phyloP scores from a whole-genome alignment of 2,329 filamentous ascomycete species.

The Sarocladium oryzae region DNA sequence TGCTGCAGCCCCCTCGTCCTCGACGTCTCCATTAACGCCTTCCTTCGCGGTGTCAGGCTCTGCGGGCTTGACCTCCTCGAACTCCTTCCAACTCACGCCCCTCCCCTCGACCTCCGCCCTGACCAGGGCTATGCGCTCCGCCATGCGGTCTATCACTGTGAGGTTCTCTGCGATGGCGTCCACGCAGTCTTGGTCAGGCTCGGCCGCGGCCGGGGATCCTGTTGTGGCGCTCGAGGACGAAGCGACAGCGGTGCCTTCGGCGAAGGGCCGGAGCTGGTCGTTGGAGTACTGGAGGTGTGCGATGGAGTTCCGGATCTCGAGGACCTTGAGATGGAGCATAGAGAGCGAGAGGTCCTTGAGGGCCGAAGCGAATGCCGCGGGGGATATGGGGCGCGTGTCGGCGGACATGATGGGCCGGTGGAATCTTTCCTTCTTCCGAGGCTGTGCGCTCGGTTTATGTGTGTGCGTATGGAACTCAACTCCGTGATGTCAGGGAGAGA shows the following conservation, averaged over 20 bases:
- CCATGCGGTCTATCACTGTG: constrained; percentile 60
- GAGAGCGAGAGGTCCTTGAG: constrained; percentile 60
- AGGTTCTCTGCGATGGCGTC: constrained; percentile 71
- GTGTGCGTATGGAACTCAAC: too few species aligned
- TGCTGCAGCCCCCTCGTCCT: not conserved
- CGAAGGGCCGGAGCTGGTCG: constrained; percentile 63
- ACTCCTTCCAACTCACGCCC: constrained; percentile 51
- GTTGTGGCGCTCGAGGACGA: constrained; percentile 10
- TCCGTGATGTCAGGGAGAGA: not conserved
- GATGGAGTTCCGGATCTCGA: constrained; percentile 70
- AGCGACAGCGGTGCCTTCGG: constrained; percentile 39
- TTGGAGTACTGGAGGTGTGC: constrained; percentile 69
- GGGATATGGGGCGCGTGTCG: constrained; percentile 53
- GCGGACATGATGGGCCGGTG: constrained; percentile 54
- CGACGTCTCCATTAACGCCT: not conserved
- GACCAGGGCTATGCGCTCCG: constrained; percentile 57
- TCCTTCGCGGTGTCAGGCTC: not conserved
- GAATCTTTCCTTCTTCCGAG: not conserved
- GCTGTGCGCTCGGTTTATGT: not conserved
- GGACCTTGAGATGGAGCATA: constrained; percentile 65
- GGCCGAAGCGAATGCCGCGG: constrained; percentile 58
- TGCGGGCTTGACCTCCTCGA: constrained; percentile 36
- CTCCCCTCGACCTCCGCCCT: constrained; percentile 56
- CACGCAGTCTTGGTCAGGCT: constrained; percentile 61
- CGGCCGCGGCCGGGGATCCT: not conserved